Evolutionary conservation across 805 yeast species (phyloP).

Genomic region (Metschnikowia similis): DNA sequence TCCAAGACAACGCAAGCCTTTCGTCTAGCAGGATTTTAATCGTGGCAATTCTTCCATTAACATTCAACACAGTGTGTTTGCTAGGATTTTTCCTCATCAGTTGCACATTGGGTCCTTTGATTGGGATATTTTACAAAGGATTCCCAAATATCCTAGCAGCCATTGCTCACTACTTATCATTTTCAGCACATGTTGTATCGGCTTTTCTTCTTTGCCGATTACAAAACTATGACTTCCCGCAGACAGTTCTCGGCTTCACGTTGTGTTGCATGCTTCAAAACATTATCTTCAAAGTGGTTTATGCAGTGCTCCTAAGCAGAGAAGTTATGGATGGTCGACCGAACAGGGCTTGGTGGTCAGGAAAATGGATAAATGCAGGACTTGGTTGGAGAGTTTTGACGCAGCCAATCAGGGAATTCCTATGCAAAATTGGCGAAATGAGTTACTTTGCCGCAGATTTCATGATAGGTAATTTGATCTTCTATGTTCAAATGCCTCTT

Average conservation of each 20-base stretch:
- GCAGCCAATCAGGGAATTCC: slow-evolving; percentile 61
- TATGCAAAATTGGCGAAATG: slow-evolving; percentile 62
- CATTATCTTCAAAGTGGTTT: slow-evolving; percentile 49
- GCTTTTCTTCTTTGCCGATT: slow-evolving; percentile 58
- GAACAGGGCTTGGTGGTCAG: slow-evolving; percentile 63
- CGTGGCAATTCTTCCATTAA: slow-evolving; percentile 46
- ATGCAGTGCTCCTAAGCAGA: slow-evolving; percentile 50
- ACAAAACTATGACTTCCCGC: slow-evolving; percentile 62
- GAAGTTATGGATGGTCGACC: slow-evolving; percentile 59
- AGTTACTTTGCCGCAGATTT: slow-evolving; percentile 66
- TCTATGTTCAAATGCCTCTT: slow-evolving; percentile 57
- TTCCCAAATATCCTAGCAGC: slow-evolving; percentile 55
- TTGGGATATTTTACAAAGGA: slow-evolving; percentile 37
- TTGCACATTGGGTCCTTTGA: slow-evolving; percentile 45
- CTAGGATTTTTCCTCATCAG: slow-evolving; percentile 40
- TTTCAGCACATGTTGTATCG: slow-evolving; percentile 48
- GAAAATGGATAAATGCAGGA: slow-evolving; percentile 61
- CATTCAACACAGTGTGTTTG: slow-evolving; percentile 39
- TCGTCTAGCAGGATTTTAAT: slow-evolving; percentile 35
- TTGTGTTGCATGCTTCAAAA: slow-evolving; percentile 54
- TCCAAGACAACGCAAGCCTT: slow-evolving; percentile 22
- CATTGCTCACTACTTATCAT: slow-evolving; percentile 7
- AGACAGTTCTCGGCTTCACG: slow-evolving; percentile 59
- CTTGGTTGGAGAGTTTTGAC: slow-evolving; percentile 58
- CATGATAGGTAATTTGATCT: slow-evolving; percentile 52